These are phyloP conservation scores for Scutellaria galericulata DNA, from an alignment of 257 asterid genomes.

Conservation along the genomic window DNA sequence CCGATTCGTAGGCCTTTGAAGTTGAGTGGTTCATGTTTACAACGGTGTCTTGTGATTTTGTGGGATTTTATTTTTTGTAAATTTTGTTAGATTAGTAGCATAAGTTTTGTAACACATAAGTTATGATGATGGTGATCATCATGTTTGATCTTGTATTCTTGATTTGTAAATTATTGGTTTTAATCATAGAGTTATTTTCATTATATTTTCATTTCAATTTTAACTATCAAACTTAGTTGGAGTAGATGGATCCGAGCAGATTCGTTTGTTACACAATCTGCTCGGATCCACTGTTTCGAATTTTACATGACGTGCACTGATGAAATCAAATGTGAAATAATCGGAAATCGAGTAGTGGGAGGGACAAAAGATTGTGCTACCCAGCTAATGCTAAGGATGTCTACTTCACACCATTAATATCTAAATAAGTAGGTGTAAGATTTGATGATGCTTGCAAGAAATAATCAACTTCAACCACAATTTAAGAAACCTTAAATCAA, in stretches of 20 bases:
- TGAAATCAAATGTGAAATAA: not conserved
- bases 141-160: conserved; percentile 37
- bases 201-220: not conserved
- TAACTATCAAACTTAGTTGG: not conserved
- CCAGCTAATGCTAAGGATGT: conserved; percentile 21
- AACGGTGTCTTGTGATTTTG: conserved; percentile 26
- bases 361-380: not conserved
- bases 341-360: not conserved
- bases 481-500: not conserved
- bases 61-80: conserved; percentile 38
- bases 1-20: not conserved
- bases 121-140: conserved; percentile 33
- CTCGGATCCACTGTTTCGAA: not conserved
- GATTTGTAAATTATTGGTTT: conserved; percentile 45
- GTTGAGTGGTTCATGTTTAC: conserved; percentile 36
- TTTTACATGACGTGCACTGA: not conserved
- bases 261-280: not conserved
- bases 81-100: conserved; percentile 40
- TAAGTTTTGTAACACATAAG: conserved; percentile 41
- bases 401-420: not conserved
- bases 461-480: conserved; percentile 6
- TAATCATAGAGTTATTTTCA: conserved; percentile 12
- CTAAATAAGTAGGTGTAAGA: conserved; percentile 16
- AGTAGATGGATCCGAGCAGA: not conserved
- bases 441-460: conserved; percentile 29